Evolutionary conservation across 257 asterid genomes (phyloP), one percentile per base, ranked within the genome.

Genomic region (Solanum phureja): DNA sequence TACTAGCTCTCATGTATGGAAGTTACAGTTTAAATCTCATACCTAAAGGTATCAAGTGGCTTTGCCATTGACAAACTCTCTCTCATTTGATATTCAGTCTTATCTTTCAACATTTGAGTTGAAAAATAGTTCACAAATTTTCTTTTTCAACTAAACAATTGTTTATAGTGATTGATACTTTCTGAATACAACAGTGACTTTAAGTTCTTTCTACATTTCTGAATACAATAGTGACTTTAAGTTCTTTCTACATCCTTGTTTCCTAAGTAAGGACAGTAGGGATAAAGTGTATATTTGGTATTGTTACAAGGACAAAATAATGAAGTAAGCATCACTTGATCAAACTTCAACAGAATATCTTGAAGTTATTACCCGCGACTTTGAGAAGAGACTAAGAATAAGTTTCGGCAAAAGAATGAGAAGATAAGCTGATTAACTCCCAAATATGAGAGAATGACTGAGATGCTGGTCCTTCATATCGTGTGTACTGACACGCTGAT

Each of bases 401-500:
- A 35, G 19, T 49, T 49, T 82, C 69, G 12, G 40, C 66, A 27
- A 29, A 44, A 79, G 85, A 79, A 44, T 79, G 85, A 44, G 66
- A 79, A 44, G 40, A 79, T 44, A 79, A 24, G 49, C 40, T 27
- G 85, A 79, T 79, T 16, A 27, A 46, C 66, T 27, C 40, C 85
- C 27, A 27, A 79, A 27, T 79, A 42, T 6, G 83, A 27, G 75
- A 23, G 33, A 76, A 75, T 27, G 42, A 27, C 83, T 69, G 40
- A n/a, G 31, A 46, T 73, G 73, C 93, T 83, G 33, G 86, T 83
- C 83, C 83, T 60, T 74, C 86, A 84, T 86, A 90, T 89, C 88
- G 89, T 81, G 94, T 91, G 92, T 94, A 95, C 66, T 85, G 16
- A 7, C 10, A 42, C 71, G 71, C 91, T 75, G 52, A 87, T 83